Base-by-base conservation (phyloP, 768 basidiomycete genomes). In the Bullera alba region DNA sequence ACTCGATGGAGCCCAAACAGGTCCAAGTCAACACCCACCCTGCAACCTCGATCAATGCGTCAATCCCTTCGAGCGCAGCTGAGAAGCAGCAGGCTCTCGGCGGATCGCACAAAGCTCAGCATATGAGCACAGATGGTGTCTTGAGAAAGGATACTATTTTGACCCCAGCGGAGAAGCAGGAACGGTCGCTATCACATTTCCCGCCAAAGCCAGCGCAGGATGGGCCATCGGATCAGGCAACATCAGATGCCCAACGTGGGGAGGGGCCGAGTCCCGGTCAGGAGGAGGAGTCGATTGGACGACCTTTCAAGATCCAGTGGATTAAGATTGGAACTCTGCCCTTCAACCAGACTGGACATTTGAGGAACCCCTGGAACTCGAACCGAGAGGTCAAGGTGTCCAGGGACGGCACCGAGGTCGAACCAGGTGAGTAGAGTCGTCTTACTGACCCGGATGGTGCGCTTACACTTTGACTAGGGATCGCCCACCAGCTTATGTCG, bases 281-380 rank as follows among this genome's bases (percentile, higher is more conserved):
- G 12, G 10, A 39, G 19, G 37, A 39, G 12, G 42, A 43, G 10
- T 10, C 12, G 19, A 8, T 39, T 21, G 42, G 42, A 14, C 79
- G 83, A 45, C 77, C 84, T 3, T 95, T 96, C 78, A 78, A 78
- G 53, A 74, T 95, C 22, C 79, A 90, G 58, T 95, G 92, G 92
- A 56, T 91, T 38, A 80, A 78, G 57, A 85, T 81, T 0, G 75
- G 79, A 12, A 77, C 78, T 2, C 69, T 96, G 2, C 82, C 87
- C 0, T 96, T 96, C 72, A 73, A 77, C 54, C 80, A 80, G 38
- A 85, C 85, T 28, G 79, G 83, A 23, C 85, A 89, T 65, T 71
- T 95, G 45, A 81, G 87, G 35, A 97, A 96, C 67, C 84, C 85
- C 2, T 96, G 91, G 90, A 96, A 96, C 60, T 81, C 87, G 57